Evolutionary conservation across 129 eudicot species (phyloP).

Genomic region (Helianthus tuberosus): DNA sequence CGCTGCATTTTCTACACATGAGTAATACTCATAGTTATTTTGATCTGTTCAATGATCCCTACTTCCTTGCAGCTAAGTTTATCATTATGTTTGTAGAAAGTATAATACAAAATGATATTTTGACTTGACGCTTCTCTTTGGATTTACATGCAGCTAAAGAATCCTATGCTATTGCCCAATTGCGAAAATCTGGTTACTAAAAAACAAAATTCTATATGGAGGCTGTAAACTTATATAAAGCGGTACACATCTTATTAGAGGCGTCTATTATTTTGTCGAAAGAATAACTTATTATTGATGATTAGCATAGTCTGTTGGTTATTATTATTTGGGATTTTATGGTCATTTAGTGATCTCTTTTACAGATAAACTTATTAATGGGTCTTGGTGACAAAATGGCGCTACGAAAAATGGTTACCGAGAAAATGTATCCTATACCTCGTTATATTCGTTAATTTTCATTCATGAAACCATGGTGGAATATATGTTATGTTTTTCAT

Average conservation of each 20-base stretch:
- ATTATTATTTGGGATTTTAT: background rate
- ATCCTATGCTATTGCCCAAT: slow-evolving; percentile 77
- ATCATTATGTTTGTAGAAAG: too few species aligned
- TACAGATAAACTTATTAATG: slow-evolving; percentile 72
- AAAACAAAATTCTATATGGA: slow-evolving; percentile 73
- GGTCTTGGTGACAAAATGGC: slow-evolving; percentile 88
- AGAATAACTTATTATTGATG: slow-evolving; percentile 9
- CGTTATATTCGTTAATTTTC: slow-evolving; percentile 18
- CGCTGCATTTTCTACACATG: slow-evolving; percentile 1
- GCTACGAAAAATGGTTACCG: slow-evolving; percentile 90
- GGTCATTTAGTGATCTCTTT: slow-evolving; percentile 7
- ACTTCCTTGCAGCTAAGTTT: background rate
- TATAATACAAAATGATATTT: too few species aligned
- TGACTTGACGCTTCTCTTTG: background rate
- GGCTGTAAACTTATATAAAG: slow-evolving; percentile 69
- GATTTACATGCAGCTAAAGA: slow-evolving; percentile 66
- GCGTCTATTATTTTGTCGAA: too few species aligned
- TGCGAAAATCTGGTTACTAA: slow-evolving; percentile 83
- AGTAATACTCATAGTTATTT: slow-evolving; percentile 14
- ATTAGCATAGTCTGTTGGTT: too few species aligned
- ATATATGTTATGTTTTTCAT: slow-evolving; percentile 13
- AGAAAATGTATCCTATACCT: slow-evolving; percentile 91
- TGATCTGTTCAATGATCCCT: slow-evolving; percentile 14
- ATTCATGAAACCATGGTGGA: slow-evolving; percentile 22
- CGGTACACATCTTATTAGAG: too few species aligned